A percentile compares a stretch with the other conserved stretches of the same genome.
Evolutionary conservation across 2,329 filamentous ascomycete genomes (phyloP).

Genomic region (Phaeosphaeria sp.): DNA sequence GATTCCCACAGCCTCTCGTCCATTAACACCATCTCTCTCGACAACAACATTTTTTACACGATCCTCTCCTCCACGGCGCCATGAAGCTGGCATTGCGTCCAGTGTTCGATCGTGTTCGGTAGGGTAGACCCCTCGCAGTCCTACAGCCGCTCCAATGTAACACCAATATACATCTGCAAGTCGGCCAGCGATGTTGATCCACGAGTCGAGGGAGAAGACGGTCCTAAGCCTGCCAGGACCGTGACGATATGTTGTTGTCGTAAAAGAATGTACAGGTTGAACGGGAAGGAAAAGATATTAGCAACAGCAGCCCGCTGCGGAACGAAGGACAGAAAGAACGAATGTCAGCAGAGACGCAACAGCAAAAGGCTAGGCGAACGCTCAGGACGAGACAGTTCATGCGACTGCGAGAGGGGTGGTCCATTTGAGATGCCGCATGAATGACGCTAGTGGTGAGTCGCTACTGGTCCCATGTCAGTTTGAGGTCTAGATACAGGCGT

Average conservation of each 20-base stretch:
- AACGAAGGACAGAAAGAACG: constrained; percentile 44
- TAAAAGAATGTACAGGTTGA: constrained; percentile 30
- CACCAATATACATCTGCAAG: constrained; percentile 46
- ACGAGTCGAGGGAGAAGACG: constrained; percentile 23
- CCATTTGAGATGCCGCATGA: constrained; percentile 48
- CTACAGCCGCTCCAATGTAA: constrained; percentile 39
- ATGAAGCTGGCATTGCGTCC: constrained; percentile 40
- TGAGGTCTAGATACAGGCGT: constrained; percentile 34
- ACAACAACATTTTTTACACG: constrained; percentile 40
- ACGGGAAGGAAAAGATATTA: constrained; percentile 43
- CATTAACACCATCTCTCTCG: constrained; percentile 23
- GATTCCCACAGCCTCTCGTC: constrained; percentile 13
- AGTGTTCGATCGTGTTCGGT: constrained; percentile 25
- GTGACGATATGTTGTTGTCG: constrained; percentile 28
- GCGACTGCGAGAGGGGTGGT: constrained; percentile 37
- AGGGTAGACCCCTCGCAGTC: constrained; percentile 40
- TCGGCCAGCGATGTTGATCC: constrained; percentile 26
- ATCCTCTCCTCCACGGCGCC: constrained; percentile 26
- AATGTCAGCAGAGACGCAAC: constrained; percentile 42
- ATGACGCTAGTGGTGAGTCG: constrained; percentile 45
- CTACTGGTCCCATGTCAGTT: constrained; percentile 45
- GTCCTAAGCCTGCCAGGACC: constrained; percentile 47
- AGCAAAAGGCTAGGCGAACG: constrained; percentile 45
- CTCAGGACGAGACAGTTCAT: constrained; percentile 45
- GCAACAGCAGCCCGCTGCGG: constrained; percentile 47